These are phyloP conservation scores for Scheffersomyces quercinus DNA, from an alignment of 1,139 yeast species.

Conservation along the genomic window DNA sequence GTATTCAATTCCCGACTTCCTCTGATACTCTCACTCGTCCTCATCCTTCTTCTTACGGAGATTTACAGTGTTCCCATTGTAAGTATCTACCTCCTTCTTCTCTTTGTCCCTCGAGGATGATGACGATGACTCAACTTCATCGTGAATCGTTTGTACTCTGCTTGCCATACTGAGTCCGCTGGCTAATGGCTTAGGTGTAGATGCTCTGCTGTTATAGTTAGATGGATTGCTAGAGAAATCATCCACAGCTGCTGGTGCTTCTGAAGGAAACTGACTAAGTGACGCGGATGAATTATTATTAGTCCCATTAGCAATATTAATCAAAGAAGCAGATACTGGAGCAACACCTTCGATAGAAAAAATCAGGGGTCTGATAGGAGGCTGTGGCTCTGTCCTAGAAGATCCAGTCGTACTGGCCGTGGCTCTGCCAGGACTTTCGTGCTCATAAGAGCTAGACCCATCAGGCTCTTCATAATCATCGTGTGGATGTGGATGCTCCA, in stretches of 20 bases:
- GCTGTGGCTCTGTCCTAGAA: not conserved
- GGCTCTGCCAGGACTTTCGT: not conserved
- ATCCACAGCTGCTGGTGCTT: not conserved
- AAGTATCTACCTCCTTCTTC: slow-evolving; percentile 14
- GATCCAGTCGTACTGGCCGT: not conserved
- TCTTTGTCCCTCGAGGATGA: slow-evolving; percentile 4
- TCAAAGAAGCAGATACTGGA: slow-evolving; percentile 17
- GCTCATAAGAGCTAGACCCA: not conserved
- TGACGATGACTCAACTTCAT: not conserved
- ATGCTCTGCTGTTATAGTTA: slow-evolving; percentile 7
- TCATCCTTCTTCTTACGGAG: slow-evolving; percentile 17
- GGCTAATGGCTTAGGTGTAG: slow-evolving; percentile 16
- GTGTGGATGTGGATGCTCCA: not conserved
- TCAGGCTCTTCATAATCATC: not conserved
- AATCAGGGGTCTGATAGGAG: slow-evolving; percentile 5
- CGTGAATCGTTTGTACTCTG: slow-evolving; percentile 23
- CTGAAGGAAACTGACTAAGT: not conserved
- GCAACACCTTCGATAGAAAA: slow-evolving; percentile 18
- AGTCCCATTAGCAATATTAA: slow-evolving; percentile 13
- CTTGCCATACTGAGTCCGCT: slow-evolving; percentile 14
- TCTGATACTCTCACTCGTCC: not conserved
- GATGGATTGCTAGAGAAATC: slow-evolving; percentile 8
- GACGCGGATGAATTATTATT: slow-evolving; percentile 7
- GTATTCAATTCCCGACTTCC: not conserved
- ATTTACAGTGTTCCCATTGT: slow-evolving; percentile 24